A percentile compares a stretch with the other conserved stretches of the same genome.
Conservation (phyloP, 352 stramenopile species). For the Globisporangium nunn region DNA sequence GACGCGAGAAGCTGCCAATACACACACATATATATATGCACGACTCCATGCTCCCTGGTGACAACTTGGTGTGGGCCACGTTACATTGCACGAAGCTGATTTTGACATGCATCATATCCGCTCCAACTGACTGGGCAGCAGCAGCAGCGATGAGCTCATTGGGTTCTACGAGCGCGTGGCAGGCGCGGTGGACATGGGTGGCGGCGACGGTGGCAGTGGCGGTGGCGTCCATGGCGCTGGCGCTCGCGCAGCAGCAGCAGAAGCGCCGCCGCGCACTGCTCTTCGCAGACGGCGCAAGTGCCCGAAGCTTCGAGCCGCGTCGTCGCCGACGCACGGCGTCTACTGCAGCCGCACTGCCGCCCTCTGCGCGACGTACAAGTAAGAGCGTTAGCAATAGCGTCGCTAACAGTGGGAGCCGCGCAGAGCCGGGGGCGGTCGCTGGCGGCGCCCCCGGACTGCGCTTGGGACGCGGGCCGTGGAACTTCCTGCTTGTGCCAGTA, state of each 20-base stretch:
- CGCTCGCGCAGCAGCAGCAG: constrained; percentile 18
- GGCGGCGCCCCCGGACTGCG: constrained; percentile 18
- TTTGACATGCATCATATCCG: not conserved
- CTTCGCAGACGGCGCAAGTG: not conserved
- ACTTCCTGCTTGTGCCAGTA: constrained; percentile 22
- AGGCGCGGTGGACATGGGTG: constrained; percentile 21
- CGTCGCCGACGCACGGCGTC: constrained; percentile 1
- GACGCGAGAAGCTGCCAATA: not conserved
- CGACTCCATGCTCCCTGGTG: no score
- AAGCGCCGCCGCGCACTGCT: constrained; percentile 14
- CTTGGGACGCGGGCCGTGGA: constrained; percentile 22
- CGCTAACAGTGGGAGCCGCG: no score
- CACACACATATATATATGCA: not conserved
- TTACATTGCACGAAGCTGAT: not conserved
- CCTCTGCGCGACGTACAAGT: not conserved
- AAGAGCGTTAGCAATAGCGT: not conserved
- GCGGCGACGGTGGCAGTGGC: constrained; percentile 19
- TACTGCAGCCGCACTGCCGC: not conserved
- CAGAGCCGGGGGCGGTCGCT: not conserved
- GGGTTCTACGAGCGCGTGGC: not conserved
- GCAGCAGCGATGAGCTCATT: not conserved
- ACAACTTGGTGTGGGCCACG: not conserved
- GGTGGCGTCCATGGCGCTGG: constrained; percentile 26
- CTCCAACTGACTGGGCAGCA: not conserved
- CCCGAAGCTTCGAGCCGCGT: constrained; percentile 3